Percentiles rank a stretch among this genome's conserved stretches.
phyloP scores from a whole-genome alignment of 306 rosid species.

The Macrotyloma uniflorum region DNA sequence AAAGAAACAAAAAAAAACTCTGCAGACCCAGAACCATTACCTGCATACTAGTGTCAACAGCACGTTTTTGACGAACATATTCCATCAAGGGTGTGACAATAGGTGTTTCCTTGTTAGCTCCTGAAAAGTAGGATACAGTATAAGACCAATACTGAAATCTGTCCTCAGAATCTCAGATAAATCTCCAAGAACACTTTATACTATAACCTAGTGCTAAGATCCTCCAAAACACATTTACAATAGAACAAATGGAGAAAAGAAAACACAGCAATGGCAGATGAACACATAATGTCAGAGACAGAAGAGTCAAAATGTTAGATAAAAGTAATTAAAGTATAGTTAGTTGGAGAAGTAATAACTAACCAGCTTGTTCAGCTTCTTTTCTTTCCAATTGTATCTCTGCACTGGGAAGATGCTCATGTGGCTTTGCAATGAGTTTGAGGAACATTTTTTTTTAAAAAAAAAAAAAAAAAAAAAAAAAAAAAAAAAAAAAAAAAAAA shows the following conservation, averaged over 20 bases:
- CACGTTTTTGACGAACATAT: constrained; percentile 82
- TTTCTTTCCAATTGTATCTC: constrained; percentile 97
- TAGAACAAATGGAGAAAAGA: neutral
- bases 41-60: constrained; percentile 67
- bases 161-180: constrained; percentile 4
- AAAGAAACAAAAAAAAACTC: neutral
- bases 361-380: constrained; percentile 97
- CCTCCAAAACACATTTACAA: constrained; percentile 19
- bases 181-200: neutral
- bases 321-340: neutral
- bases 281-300: neutral
- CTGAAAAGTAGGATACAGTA: constrained; percentile 49
- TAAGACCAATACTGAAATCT: constrained; percentile 19
- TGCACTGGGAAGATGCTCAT: constrained; percentile 97
- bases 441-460: no score
- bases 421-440: constrained; percentile 78
- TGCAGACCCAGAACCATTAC: constrained; percentile 43
- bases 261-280: neutral
- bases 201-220: constrained; percentile 19
- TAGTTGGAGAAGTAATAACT: constrained; percentile 43
- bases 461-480: no score
- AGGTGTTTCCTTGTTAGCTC: constrained; percentile 72
- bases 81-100: constrained; percentile 93
- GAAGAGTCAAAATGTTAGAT: neutral
- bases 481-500: no score